phyloP scores from a whole-genome alignment of 495 filamentous ascomycete species.

The Parachaetomium inaequale region DNA sequence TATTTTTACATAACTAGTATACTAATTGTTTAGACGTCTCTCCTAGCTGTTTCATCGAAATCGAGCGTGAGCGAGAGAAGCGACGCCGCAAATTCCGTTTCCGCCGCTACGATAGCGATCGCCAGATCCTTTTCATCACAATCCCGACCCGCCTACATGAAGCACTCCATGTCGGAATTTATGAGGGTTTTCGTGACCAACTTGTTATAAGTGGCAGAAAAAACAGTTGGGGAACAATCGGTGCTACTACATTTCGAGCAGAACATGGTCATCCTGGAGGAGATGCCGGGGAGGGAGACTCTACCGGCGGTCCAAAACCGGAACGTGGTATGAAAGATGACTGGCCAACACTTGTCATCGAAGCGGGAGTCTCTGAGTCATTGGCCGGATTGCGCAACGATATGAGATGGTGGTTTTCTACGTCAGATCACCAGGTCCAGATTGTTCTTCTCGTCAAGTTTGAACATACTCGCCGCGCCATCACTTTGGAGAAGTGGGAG shows the following conservation, averaged over 20 bases:
- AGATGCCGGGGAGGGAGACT: slow-evolving; percentile 23
- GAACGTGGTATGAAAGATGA: slow-evolving; percentile 16
- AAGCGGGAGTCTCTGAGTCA: slow-evolving; percentile 31
- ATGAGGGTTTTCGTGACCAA: slow-evolving; percentile 9
- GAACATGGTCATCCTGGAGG: slow-evolving; percentile 19
- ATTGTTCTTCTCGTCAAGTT: slow-evolving; percentile 31
- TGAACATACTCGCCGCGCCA: slow-evolving; percentile 11
- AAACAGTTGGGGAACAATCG: slow-evolving; percentile 15
- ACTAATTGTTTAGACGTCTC: slow-evolving; percentile 8
- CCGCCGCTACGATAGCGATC: slow-evolving; percentile 21
- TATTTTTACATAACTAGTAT: not conserved
- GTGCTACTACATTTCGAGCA: slow-evolving; percentile 13
- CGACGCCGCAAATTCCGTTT: slow-evolving; percentile 23
- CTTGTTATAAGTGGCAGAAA: slow-evolving; percentile 11
- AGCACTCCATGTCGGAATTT: slow-evolving; percentile 21
- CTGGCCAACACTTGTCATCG: slow-evolving; percentile 37
- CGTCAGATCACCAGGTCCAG: slow-evolving; percentile 32
- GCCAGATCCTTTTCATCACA: slow-evolving; percentile 20
- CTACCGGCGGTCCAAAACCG: slow-evolving; percentile 26
- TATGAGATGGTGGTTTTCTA: slow-evolving; percentile 34
- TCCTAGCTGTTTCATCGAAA: slow-evolving; percentile 14
- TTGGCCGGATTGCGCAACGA: slow-evolving; percentile 23
- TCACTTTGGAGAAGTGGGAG: slow-evolving; percentile 22
- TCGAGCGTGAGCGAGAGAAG: slow-evolving; percentile 18
- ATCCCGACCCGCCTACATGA: slow-evolving; percentile 22